These are phyloP conservation scores for Rhamnella rubrinervis DNA, from an alignment of 331 rosid genomes.

Conservation along the genomic window DNA sequence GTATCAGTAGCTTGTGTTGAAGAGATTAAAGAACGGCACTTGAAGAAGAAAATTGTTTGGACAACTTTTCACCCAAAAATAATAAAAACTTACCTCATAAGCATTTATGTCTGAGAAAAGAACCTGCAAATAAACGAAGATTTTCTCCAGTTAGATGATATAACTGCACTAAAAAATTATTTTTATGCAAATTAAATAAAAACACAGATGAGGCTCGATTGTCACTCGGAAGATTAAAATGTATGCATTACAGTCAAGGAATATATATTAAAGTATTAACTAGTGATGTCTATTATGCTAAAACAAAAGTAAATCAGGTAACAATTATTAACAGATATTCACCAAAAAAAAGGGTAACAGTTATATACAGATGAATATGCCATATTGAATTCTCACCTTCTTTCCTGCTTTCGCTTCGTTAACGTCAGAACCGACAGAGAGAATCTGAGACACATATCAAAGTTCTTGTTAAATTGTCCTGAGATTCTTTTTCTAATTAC, in stretches of 20 bases:
- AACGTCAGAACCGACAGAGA: constrained; percentile 76
- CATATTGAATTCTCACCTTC: constrained; percentile 48
- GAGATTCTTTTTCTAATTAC: too few species aligned
- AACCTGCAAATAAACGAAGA: constrained; percentile 59
- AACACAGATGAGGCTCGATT: neutral
- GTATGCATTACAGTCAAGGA: neutral
- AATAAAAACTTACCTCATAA: constrained; percentile 65
- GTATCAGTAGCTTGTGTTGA: too few species aligned
- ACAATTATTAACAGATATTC: too few species aligned
- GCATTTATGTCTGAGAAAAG: constrained; percentile 85
- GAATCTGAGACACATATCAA: constrained; percentile 48
- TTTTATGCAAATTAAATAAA: neutral
- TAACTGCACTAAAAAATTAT: neutral
- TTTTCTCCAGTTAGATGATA: constrained; percentile 16
- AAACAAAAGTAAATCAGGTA: too few species aligned
- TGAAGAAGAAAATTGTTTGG: neutral
- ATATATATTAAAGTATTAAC: too few species aligned
- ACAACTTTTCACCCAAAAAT: neutral
- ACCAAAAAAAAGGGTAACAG: too few species aligned
- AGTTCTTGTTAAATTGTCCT: too few species aligned
- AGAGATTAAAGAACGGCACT: too few species aligned
- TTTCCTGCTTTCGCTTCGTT: constrained; percentile 66
- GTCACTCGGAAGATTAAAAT: neutral
- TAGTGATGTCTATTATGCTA: too few species aligned
- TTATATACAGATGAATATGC: neutral